Percentiles rank a stretch among this genome's conserved stretches.
Evolutionary conservation across 352 stramenopile species (phyloP).

Genomic region (Phytophthora uliginosa): DNA sequence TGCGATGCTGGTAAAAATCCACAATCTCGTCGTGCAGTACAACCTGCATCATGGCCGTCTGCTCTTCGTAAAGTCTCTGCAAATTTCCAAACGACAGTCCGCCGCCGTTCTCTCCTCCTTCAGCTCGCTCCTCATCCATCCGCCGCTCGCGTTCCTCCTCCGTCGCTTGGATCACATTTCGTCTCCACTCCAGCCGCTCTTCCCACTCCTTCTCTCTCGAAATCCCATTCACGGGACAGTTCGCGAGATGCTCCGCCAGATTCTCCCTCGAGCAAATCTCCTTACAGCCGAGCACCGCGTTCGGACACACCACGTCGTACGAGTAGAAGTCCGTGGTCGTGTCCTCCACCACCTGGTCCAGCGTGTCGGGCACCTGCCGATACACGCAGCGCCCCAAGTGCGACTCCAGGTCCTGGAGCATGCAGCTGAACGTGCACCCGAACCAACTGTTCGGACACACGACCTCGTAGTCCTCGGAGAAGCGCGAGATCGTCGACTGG

Average conservation of each 20-base stretch:
- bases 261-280: slow-evolving; percentile 83
- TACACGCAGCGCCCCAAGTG: slow-evolving; percentile 79
- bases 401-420: slow-evolving; percentile 80
- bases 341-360: slow-evolving; percentile 73
- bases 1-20: slow-evolving; percentile 62
- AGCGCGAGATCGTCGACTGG: slow-evolving; percentile 84
- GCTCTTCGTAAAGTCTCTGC: slow-evolving; percentile 85
- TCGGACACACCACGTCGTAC: slow-evolving; percentile 89
- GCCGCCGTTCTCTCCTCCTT: slow-evolving; percentile 32
- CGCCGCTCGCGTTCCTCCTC: slow-evolving; percentile 78
- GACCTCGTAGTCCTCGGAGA: slow-evolving; percentile 86
- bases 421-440: slow-evolving; percentile 88
- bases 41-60: slow-evolving; percentile 80
- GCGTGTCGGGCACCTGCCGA: slow-evolving; percentile 79
- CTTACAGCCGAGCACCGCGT: slow-evolving; percentile 83
- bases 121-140: slow-evolving; percentile 63
- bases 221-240: slow-evolving; percentile 76
- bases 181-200: slow-evolving; percentile 72
- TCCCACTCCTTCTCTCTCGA: slow-evolving; percentile 84
- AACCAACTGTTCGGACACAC: slow-evolving; percentile 91
- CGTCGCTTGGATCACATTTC: slow-evolving; percentile 76
- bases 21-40: slow-evolving; percentile 85
- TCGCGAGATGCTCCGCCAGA: slow-evolving; percentile 68
- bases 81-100: slow-evolving; percentile 72
- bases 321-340: slow-evolving; percentile 74